Evolutionary conservation across 2,329 filamentous ascomycete species (phyloP).

Genomic region (Thelonectria blattea): DNA sequence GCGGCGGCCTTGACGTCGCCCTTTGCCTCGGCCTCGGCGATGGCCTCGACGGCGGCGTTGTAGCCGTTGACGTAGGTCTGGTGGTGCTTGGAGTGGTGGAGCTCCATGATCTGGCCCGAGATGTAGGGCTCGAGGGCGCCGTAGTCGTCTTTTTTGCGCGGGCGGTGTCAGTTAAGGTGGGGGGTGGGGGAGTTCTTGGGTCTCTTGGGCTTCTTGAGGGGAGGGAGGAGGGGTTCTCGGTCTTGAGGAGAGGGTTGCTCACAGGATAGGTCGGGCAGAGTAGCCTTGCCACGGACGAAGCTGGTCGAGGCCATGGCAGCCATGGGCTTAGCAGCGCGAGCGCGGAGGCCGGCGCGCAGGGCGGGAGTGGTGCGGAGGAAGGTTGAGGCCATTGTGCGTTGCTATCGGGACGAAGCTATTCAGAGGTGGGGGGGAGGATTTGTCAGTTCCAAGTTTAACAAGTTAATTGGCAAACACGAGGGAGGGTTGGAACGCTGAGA

Average conservation of each 20-base stretch:
- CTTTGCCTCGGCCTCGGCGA: conserved; percentile 68
- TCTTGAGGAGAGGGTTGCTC: conserved; percentile 31
- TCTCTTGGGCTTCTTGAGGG: not conserved
- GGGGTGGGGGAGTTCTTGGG: too few relatives aligned
- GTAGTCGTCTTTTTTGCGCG: conserved; percentile 78
- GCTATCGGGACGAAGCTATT: conserved; percentile 23
- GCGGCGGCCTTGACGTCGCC: conserved; percentile 62
- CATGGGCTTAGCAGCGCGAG: conserved; percentile 65
- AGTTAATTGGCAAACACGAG: not conserved
- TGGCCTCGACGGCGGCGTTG: conserved; percentile 79
- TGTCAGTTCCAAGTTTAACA: conserved; percentile 19
- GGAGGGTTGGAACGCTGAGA: too few relatives aligned
- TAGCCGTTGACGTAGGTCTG: conserved; percentile 90
- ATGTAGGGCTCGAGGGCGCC: conserved; percentile 86
- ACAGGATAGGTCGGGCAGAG: conserved; percentile 84
- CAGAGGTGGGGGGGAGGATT: conserved; percentile 2
- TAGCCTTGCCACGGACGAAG: conserved; percentile 87
- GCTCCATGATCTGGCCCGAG: conserved; percentile 93
- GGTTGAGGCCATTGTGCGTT: conserved; percentile 71
- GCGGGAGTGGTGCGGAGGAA: conserved; percentile 74
- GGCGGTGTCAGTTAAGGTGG: not conserved
- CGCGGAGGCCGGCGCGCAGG: conserved; percentile 73
- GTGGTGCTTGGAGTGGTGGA: conserved; percentile 94
- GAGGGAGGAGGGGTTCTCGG: too few relatives aligned
- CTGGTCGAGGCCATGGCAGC: conserved; percentile 73